Evolutionary conservation across 2,329 filamentous ascomycete genomes (phyloP), one percentile per base, ranked within the genome.

Genomic region (Pseudocercospora crystallina): DNA sequence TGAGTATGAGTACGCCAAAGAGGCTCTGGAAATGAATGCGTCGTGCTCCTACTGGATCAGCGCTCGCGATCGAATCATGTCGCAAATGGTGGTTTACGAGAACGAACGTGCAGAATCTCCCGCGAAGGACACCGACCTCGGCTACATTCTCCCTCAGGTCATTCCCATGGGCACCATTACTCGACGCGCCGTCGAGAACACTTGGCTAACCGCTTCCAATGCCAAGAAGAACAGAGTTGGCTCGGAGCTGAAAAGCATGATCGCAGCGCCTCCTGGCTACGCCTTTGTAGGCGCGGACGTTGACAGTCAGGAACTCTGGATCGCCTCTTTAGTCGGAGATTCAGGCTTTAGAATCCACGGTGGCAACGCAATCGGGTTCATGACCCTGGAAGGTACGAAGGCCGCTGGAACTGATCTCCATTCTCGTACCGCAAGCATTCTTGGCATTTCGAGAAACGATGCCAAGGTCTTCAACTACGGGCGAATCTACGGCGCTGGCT

Each of bases 1-100:
- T 0, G 87, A 96, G 68, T 97, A 87, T 63, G 69, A 84, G 0
- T 92, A 96, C 63, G 94, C 94, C 0, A 97, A 95, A 65, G 90
- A 96, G 68, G 94, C 95, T 0, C 75, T 99, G 37, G 88, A 97
- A 62, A 99, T 99, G 94, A 99, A 99, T 62, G 90, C 94, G 0
- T 96, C 90, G 0, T 99, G 95, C 68, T 97, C 92, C 0, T 99
- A 99, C 71, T 99, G 95, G 94, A 97, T 99, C 62, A 96, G 90
- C 64, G 91, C 94, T 12, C 82, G 94, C 55, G 90, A 96, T 65
- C 80, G 94, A 43, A 99, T 99, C 71, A 92, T 76, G 79, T 88
- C 86, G n/a, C 94, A 99, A 65, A 89, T 97, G 79, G 91, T 95
- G 2, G 87, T 99, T 1, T 96, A 95, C 66, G 79, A 90, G 52